phyloP scores from a whole-genome alignment of 2,329 filamentous ascomycete genomes.

The Tolypocladium sp. region DNA sequence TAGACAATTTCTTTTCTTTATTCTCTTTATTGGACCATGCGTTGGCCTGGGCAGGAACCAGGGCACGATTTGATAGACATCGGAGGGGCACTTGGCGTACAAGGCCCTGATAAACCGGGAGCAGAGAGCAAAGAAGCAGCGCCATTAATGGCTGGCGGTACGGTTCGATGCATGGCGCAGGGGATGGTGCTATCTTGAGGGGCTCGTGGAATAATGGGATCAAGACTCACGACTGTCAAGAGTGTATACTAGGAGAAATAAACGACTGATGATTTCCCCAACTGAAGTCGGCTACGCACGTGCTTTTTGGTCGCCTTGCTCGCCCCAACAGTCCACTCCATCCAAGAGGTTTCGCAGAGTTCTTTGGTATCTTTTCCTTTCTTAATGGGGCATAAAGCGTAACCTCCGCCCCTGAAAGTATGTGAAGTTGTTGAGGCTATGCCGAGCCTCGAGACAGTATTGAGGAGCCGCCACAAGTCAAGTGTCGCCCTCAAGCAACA shows the following conservation, averaged over 20 bases:
- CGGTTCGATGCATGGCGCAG: neutral
- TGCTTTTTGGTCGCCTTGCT: no score
- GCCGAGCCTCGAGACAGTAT: no score
- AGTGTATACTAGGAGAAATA: slow-evolving; percentile 6
- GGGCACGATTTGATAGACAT: slow-evolving; percentile 4
- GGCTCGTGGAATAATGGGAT: neutral
- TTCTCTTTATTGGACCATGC: neutral
- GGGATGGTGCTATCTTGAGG: neutral
- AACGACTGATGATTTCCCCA: neutral
- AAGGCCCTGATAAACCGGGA: neutral
- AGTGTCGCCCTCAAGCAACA: no score
- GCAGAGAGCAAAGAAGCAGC: neutral
- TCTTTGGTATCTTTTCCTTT: no score
- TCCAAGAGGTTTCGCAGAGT: no score
- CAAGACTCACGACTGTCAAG: slow-evolving; percentile 1
- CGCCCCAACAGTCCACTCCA: no score
- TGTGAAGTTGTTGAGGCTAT: no score
- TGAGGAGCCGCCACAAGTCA: no score
- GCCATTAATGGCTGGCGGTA: neutral
- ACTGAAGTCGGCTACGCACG: neutral
- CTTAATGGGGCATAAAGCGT: no score
- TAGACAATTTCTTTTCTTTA: slow-evolving; percentile 7
- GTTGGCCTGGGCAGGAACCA: slow-evolving; percentile 7
- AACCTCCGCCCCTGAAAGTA: no score
- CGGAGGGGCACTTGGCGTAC: neutral